These are phyloP conservation scores for Gryganskiella cystojenkinii DNA, from an alignment of 192 early-diverging fungal species.

Conservation along the genomic window DNA sequence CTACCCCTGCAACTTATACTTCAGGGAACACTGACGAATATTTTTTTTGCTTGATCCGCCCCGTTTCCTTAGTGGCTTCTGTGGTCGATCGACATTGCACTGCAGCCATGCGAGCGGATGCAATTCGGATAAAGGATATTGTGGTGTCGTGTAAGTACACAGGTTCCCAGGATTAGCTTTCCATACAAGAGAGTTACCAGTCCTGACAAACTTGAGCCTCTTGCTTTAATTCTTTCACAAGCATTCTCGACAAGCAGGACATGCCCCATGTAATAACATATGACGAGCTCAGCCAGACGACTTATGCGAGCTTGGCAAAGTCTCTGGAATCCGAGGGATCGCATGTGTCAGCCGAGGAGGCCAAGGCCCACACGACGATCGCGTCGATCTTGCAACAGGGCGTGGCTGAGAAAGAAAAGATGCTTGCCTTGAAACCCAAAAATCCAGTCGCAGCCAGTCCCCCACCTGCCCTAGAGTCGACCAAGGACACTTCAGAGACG, in stretches of 20 bases:
- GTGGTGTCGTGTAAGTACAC: constrained; percentile 48
- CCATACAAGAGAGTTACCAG: too few relatives aligned
- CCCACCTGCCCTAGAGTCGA: background rate
- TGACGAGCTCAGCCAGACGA: constrained; percentile 1
- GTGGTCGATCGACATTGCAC: constrained; percentile 15
- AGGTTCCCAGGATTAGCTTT: background rate
- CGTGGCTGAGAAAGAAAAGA: constrained; percentile 21
- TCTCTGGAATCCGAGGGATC: constrained; percentile 19
- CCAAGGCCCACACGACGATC: constrained; percentile 1
- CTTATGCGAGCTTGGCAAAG: constrained; percentile 5
- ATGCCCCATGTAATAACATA: constrained; percentile 33
- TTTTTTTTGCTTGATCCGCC: background rate
- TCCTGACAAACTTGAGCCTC: too few relatives aligned
- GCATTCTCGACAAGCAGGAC: constrained; percentile 28
- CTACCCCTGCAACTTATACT: background rate
- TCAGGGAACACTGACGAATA: background rate
- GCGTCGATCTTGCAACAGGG: constrained; percentile 16
- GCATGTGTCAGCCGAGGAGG: constrained; percentile 26
- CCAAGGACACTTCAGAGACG: too few relatives aligned
- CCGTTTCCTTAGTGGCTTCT: constrained; percentile 29
- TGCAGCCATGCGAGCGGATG: constrained; percentile 49
- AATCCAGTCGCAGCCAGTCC: background rate
- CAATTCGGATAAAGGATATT: constrained; percentile 54
- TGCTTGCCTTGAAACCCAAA: background rate
- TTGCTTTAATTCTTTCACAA: background rate